phyloP scores from a whole-genome alignment of 805 yeast genomes.

The Helenozyma baotianmanensis region DNA sequence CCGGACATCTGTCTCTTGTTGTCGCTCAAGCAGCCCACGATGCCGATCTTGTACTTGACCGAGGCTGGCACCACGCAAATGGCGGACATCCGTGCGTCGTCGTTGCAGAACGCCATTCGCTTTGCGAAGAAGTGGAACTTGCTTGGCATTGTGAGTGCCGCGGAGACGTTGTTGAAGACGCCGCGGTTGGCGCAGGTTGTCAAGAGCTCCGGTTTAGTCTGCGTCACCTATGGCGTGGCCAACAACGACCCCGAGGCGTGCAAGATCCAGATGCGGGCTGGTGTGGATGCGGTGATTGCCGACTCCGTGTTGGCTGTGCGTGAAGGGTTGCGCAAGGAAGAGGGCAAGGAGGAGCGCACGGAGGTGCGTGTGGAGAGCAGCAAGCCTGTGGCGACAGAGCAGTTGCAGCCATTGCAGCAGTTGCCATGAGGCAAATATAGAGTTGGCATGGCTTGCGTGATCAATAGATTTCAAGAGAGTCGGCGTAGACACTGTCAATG shows the following conservation, averaged over 20 bases:
- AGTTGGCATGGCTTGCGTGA: no score
- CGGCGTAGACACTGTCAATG: no score
- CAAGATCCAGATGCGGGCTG: conserved; percentile 81
- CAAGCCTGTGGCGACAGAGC: no score
- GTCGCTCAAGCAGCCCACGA: conserved; percentile 87
- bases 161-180: conserved; percentile 78
- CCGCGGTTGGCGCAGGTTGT: conserved; percentile 91
- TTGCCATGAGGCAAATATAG: no score
- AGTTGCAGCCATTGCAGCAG: no score
- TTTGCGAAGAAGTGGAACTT: conserved; percentile 89
- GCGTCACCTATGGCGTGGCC: conserved; percentile 83
- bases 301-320: conserved; percentile 93
- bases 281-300: conserved; percentile 98
- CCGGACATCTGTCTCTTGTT: conserved; percentile 87
- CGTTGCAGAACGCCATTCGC: conserved; percentile 85
- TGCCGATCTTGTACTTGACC: conserved; percentile 85
- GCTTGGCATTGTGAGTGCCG: conserved; percentile 87
- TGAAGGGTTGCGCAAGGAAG: conserved; percentile 54
- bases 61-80: conserved; percentile 81
- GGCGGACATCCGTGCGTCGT: conserved; percentile 87
- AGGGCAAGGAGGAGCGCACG: conserved; percentile 8
- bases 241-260: conserved; percentile 85
- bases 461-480: no score
- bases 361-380: not conserved
- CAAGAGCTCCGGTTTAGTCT: conserved; percentile 83